These are phyloP conservation scores for Phoma herbarum DNA, from an alignment of 2,329 filamentous ascomycete species.

Conservation along the genomic window DNA sequence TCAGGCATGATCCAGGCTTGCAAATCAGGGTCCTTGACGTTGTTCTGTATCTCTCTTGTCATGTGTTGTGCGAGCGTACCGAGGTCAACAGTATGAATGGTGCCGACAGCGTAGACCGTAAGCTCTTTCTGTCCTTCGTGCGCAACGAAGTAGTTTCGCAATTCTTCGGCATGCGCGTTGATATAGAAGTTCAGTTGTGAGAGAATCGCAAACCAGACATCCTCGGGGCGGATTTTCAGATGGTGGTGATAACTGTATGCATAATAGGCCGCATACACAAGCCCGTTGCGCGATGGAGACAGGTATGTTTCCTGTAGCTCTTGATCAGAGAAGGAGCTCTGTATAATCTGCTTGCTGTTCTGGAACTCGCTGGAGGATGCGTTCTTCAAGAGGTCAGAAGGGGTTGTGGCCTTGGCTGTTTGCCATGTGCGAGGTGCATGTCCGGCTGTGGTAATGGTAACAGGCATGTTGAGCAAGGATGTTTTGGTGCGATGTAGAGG, in stretches of 20 bases:
- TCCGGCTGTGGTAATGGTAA: slow-evolving; percentile 21
- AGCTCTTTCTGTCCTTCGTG: slow-evolving; percentile 41
- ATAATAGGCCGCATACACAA: slow-evolving; percentile 26
- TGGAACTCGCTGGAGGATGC: background rate
- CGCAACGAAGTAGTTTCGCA: slow-evolving; percentile 41
- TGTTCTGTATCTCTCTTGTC: slow-evolving; percentile 19
- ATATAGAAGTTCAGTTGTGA: slow-evolving; percentile 39
- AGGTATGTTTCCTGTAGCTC: slow-evolving; percentile 10
- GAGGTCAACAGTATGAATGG: slow-evolving; percentile 13
- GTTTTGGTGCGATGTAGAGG: background rate
- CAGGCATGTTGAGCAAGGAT: slow-evolving; percentile 17
- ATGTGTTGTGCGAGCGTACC: slow-evolving; percentile 14
- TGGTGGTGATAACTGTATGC: slow-evolving; percentile 35
- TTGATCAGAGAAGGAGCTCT: slow-evolving; percentile 18
- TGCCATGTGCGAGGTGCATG: slow-evolving; percentile 11
- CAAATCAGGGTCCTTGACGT: slow-evolving; percentile 22
- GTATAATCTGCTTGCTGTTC: slow-evolving; percentile 17
- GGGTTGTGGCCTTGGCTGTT: background rate
- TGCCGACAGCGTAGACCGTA: slow-evolving; percentile 14
- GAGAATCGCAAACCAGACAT: slow-evolving; percentile 40
- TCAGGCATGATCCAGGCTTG: slow-evolving; percentile 31
- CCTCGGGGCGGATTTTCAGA: slow-evolving; percentile 36
- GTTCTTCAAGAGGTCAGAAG: background rate
- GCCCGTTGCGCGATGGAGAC: slow-evolving; percentile 24
- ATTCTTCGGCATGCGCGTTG: slow-evolving; percentile 34